A percentile compares a stretch with the other conserved stretches of the same genome.
These are phyloP conservation scores for Vicia villosa DNA, from an alignment of 306 rosid species.

Conservation along the genomic window DNA sequence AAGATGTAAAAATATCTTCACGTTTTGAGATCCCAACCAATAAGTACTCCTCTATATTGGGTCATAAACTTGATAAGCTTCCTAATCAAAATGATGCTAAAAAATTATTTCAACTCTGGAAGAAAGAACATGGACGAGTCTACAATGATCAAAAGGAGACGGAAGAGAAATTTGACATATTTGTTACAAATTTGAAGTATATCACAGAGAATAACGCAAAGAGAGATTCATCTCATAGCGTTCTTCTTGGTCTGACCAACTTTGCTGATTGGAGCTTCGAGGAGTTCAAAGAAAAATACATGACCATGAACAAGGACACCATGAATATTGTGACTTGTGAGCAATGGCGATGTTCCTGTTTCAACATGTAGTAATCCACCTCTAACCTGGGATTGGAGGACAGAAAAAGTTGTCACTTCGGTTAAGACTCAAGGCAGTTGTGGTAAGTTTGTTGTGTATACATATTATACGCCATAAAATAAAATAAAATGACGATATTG, in stretches of 20 bases:
- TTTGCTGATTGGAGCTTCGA: constrained; percentile 58
- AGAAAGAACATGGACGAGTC: constrained; percentile 44
- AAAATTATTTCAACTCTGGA: constrained; percentile 54
- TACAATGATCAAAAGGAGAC: constrained; percentile 44
- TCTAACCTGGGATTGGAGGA: constrained; percentile 59
- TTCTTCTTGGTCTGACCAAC: constrained; percentile 47
- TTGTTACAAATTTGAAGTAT: constrained; percentile 35
- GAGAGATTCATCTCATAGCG: background rate
- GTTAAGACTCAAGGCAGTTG: constrained; percentile 51
- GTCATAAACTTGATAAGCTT: too few species aligned
- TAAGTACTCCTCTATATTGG: too few species aligned
- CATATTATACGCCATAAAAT: too few species aligned
- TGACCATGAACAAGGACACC: background rate
- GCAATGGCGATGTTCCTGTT: background rate
- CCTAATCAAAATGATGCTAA: constrained; percentile 8
- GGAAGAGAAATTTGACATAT: constrained; percentile 51
- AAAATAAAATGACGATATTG: too few species aligned
- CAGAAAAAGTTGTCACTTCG: constrained; percentile 45
- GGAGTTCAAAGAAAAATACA: constrained; percentile 42
- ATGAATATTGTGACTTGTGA: background rate
- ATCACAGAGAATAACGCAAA: too few species aligned
- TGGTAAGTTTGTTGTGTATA: constrained; percentile 39
- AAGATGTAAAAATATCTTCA: too few species aligned
- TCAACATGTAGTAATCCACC: constrained; percentile 38
- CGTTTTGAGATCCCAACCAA: too few species aligned